Base-by-base conservation (phyloP, 2,329 filamentous ascomycete species). In the Microcyclospora pomicola region DNA sequence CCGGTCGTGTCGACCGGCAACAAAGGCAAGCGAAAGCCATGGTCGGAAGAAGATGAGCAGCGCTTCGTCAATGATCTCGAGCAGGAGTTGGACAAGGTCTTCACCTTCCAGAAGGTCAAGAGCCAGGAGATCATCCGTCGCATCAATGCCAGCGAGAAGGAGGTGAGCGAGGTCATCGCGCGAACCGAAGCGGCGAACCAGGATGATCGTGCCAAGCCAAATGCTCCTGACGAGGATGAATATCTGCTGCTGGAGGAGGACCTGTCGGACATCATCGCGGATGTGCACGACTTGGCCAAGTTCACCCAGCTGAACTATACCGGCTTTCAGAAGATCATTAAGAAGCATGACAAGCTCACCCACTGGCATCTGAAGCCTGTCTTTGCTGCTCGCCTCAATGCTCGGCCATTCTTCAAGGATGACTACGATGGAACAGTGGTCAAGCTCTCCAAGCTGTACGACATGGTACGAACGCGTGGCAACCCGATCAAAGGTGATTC, bases 281-380 rank as follows among this genome's bases (percentile, higher is more conserved):
- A 98, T 56, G 91, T 98, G 15, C 88, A 98, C 62, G 91, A 98
- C 55, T 72, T 98, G 42, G 87, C 91, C 60, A 96, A 96, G 65
- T 98, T 94, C 59, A 92, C 93, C 6, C 88, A 95, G 66, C 67
- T 98, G 57, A 98, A 98, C 65, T 98, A 98, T 59, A 96, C 88
- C 0, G 91, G 91, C 5, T 98, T 98, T 60, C 92, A 95, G 68
- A 98, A 98, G 71, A 98, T 98, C 47, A 94, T 98, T 63, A 98
- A 98, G 72, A 98, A 98, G 71, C 91, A 98, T 61, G 91, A 53
- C 42, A 98, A 98, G 84, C 72, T 82, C 69, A 98, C 91, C 0
- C 73, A 77, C 43, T 94, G 88, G 86, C 78, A 91, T 55, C 75
- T 98, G 27, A 87, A 82, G 53, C 91, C 91, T 27, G 85, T 92